phyloP scores from a whole-genome alignment of 192 early-diverging fungal species.

The Coemansia brasiliensis region DNA sequence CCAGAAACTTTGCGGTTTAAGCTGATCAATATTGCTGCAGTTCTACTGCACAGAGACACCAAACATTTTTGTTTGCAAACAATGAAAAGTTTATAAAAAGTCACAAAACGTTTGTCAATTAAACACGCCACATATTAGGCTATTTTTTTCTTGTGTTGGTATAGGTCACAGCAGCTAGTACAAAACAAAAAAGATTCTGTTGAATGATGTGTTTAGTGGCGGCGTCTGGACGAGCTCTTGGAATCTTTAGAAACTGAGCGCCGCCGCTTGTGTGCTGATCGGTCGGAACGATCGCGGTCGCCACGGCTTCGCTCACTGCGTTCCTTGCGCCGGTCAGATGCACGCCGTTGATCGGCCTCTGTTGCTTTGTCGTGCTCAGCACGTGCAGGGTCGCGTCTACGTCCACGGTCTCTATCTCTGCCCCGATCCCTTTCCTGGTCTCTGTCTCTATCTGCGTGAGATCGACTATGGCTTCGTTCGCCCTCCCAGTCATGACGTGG shows the following conservation, averaged over 20 bases:
- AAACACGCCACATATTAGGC: neutral
- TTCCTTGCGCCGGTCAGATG: slow-evolving; percentile 32
- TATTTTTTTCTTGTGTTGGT: no score
- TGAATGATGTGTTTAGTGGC: slow-evolving; percentile 18
- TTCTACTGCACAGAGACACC: neutral
- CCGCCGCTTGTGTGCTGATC: slow-evolving; percentile 36
- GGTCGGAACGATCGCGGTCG: slow-evolving; percentile 24
- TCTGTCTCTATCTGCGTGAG: slow-evolving; percentile 29
- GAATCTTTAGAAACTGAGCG: slow-evolving; percentile 41
- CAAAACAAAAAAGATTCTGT: neutral
- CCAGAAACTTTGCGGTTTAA: neutral
- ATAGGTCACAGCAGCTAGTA: neutral
- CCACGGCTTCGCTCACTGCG: slow-evolving; percentile 29
- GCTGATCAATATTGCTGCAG: neutral
- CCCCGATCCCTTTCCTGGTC: slow-evolving; percentile 6
- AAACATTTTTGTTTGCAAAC: neutral
- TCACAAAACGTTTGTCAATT: slow-evolving; percentile 7
- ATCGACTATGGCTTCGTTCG: slow-evolving; percentile 12
- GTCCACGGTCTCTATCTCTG: slow-evolving; percentile 14
- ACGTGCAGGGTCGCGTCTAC: slow-evolving; percentile 14
- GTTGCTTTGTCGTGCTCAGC: slow-evolving; percentile 15
- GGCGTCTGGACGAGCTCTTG: slow-evolving; percentile 38
- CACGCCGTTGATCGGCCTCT: slow-evolving; percentile 13
- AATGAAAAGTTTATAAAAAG: neutral
- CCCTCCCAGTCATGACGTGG: slow-evolving; percentile 27